These are phyloP conservation scores for Yarrowia osloensis DNA, from an alignment of 805 yeast species.

Conservation along the genomic window DNA sequence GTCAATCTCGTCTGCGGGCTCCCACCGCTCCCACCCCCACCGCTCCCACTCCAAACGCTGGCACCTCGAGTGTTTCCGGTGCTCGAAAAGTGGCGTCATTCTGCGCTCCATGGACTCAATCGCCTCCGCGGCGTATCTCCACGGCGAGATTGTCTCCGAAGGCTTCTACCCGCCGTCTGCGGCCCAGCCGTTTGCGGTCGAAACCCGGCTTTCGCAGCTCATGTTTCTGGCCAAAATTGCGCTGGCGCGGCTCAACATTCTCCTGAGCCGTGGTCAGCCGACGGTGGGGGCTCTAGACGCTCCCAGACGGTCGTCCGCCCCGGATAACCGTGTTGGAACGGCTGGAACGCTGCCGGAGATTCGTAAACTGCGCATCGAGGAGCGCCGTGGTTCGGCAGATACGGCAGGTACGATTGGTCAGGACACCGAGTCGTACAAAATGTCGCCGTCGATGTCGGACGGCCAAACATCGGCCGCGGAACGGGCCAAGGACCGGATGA, in stretches of 20 bases:
- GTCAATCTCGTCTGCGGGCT: neutral
- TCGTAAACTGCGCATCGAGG: neutral
- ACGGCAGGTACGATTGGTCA: no score
- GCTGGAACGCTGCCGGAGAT: neutral
- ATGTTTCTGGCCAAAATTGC: conserved; percentile 81
- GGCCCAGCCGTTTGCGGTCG: conserved; percentile 57
- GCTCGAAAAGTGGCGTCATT: conserved; percentile 42
- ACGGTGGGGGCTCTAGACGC: neutral
- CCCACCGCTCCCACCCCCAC: neutral
- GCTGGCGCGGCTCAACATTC: conserved; percentile 58
- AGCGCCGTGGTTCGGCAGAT: conserved; percentile 5
- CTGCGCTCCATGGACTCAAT: neutral
- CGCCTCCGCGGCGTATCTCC: neutral
- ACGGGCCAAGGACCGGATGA: conserved; percentile 67
- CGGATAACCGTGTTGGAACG: neutral
- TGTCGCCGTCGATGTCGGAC: no score
- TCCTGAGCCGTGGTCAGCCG: conserved; percentile 39
- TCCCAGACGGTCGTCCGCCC: conserved; percentile 7
- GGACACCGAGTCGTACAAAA: no score
- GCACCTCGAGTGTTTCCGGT: conserved; percentile 76
- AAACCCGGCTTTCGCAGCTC: conserved; percentile 72
- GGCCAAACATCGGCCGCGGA: conserved; percentile 47
- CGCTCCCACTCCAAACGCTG: conserved; percentile 52
- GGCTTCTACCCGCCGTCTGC: neutral
- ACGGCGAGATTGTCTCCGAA: conserved; percentile 6